Evolutionary conservation across 768 basidiomycete species (phyloP), one percentile per base, ranked within the genome.

Genomic region (Suillus hirtellus): DNA sequence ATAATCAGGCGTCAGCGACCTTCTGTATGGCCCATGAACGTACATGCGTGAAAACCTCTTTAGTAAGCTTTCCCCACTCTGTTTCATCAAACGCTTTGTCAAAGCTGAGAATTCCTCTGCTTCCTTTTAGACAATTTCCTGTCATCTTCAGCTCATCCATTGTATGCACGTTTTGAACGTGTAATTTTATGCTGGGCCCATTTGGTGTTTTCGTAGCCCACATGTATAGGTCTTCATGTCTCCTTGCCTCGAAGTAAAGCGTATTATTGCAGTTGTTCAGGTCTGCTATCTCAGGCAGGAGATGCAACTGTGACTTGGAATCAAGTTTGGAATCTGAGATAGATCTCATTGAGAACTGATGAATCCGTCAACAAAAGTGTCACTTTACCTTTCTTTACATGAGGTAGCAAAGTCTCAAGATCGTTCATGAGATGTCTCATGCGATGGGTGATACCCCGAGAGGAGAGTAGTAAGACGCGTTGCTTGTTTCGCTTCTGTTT

Each of bases 121-220:
- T 93, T 19, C 97, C 97, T 77, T 96, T 97, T 68, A 99, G 77
- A 76, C 97, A 99, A 75, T 99, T 99, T 38, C 97, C 97, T 8
- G 95, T 96, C 96, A 99, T 92, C 80, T 99, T 99, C 67, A 99
- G 82, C 76, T 99, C 97, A 78, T 99, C 97, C 97, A 99, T 99
- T 49, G 97, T 99, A 76, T 99, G 97, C 61, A 96, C 84, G 72
- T 99, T 99, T 78, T 97, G 96, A 17, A 98, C 96, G 72, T 99
- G 97, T 82, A 98, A 84, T 76, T 98, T 98, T 72, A 96, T 87
- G 71, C 92, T 96, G 15, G 97, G 97, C 11, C 97, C 97, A 71
- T 99, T 99, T 24, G 97, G 97, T 42, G 95, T 93, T 76, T 98
- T 96, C 14, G 92, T 88, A 38, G 95, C 90, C 97, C 97, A 99